Conservation (phyloP, 164 flowering plant species). For the Litsea cubeba region DNA sequence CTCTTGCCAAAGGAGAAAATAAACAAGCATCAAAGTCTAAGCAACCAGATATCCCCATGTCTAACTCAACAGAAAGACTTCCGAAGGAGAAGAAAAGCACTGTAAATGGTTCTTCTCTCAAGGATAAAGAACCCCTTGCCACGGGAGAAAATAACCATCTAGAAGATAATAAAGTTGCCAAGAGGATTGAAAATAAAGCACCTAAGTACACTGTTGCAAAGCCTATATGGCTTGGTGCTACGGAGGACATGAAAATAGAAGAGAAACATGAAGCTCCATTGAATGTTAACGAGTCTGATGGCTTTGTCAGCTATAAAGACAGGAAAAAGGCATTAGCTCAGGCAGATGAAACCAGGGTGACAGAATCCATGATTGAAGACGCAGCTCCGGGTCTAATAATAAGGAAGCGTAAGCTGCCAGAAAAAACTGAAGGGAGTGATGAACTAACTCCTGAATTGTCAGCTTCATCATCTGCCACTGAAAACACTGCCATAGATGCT, state of each 20-base stretch:
- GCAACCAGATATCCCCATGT: conserved; percentile 17
- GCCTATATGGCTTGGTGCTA: conserved; percentile 96
- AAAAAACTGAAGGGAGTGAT: conserved; percentile 24
- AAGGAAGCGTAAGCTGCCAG: conserved; percentile 69
- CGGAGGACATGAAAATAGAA: conserved; percentile 32
- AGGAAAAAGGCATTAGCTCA: conserved; percentile 42
- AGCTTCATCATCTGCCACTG: conserved; percentile 27
- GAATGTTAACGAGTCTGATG: conserved; percentile 32
- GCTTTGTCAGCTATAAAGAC: conserved; percentile 86
- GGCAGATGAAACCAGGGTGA: conserved; percentile 18
- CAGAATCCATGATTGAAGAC: conserved; percentile 46
- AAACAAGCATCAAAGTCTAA: conserved; percentile 24
- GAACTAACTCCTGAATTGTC: conserved; percentile 26
- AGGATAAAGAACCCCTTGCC: conserved; percentile 19
- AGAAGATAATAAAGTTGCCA: conserved; percentile 22
- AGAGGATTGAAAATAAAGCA: conserved; percentile 28
- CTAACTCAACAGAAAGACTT: conserved; percentile 24
- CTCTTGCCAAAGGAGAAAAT: too few species aligned
- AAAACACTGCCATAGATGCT: conserved; percentile 61
- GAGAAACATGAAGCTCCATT: conserved; percentile 28
- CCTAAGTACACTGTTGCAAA: conserved; percentile 42
- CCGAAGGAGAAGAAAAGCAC: conserved; percentile 20
- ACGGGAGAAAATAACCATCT: conserved; percentile 17
- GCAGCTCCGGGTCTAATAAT: conserved; percentile 83
- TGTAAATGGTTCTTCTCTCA: conserved; percentile 14